phyloP scores from a whole-genome alignment of 176 grass and related monocot genomes.

The Oryza punctata region DNA sequence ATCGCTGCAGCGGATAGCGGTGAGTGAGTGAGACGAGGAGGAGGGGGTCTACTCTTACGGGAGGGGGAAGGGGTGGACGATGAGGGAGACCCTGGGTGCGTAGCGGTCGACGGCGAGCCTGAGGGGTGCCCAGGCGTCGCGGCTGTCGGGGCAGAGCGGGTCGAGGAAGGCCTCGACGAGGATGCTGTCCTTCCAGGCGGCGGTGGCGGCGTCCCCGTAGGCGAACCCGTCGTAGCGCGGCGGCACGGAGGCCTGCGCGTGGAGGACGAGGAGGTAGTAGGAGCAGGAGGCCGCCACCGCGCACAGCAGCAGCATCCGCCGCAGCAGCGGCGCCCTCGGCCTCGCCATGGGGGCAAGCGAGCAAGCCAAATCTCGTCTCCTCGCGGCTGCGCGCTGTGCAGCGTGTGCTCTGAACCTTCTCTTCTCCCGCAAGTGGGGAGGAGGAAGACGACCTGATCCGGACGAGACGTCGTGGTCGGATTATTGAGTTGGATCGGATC shows the following conservation, averaged over 20 bases:
- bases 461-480: too few species aligned
- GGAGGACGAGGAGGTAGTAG: conserved; percentile 45
- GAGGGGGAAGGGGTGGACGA: conserved; percentile 94
- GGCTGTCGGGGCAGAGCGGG: conserved; percentile 90
- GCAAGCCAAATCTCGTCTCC: too few species aligned
- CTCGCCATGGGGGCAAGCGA: conserved; percentile 42
- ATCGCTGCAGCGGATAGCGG: background rate
- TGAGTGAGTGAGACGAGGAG: background rate
- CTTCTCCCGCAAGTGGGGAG: background rate
- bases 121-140: conserved; percentile 68
- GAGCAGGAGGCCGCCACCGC: conserved; percentile 39
- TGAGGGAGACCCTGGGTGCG: conserved; percentile 57
- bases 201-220: conserved; percentile 43
- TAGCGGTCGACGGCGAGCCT: conserved; percentile 64
- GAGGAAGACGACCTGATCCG: too few species aligned
- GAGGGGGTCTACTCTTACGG: conserved; percentile 56
- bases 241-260: conserved; percentile 57
- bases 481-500: too few species aligned
- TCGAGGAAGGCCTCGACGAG: conserved; percentile 93
- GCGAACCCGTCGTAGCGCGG: conserved; percentile 74
- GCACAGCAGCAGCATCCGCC: conserved; percentile 27
- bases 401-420: too few species aligned
- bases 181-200: conserved; percentile 60
- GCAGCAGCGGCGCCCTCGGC: conserved; percentile 36
- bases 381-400: too few species aligned